Conservation (phyloP, 106 monocot genomes). For the Dendrobium officinale region DNA sequence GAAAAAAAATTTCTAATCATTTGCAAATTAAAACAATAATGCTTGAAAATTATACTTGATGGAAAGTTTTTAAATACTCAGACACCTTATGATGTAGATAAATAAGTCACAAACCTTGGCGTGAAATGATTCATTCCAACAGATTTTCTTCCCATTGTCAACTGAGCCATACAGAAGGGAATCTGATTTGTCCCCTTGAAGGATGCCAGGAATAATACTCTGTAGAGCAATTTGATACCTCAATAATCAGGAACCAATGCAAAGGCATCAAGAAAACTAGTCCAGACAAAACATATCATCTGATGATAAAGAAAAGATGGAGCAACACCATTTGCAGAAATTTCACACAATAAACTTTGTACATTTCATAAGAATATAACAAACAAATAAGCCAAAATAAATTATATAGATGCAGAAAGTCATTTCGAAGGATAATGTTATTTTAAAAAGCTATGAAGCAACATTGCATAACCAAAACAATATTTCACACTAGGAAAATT, state of each 20-base stretch:
- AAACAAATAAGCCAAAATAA: neutral
- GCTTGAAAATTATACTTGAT: neutral
- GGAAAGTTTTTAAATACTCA: neutral
- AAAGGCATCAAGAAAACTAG: neutral
- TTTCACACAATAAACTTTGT: neutral
- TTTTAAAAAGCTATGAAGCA: neutral
- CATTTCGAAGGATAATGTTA: neutral
- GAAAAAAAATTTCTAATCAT: neutral
- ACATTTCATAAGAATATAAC: neutral
- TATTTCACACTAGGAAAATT: neutral
- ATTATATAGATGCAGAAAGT: neutral
- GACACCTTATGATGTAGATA: neutral
- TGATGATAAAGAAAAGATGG: neutral
- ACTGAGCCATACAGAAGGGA: slow-evolving; percentile 97
- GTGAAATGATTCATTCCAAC: slow-evolving; percentile 94
- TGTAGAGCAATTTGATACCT: slow-evolving; percentile 17
- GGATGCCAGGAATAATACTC: slow-evolving; percentile 99
- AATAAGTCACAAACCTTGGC: slow-evolving; percentile 55
- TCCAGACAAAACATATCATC: neutral
- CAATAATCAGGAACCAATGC: neutral
- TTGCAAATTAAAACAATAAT: neutral
- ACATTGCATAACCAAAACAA: neutral
- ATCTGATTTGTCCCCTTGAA: slow-evolving; percentile 99
- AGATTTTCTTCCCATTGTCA: slow-evolving; percentile 97
- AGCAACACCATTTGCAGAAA: neutral